A percentile compares a stretch with the other conserved stretches of the same genome.
Evolutionary conservation across 371 early-diverging fungal genomes (phyloP).

Genomic region (Mortierella sp.): DNA sequence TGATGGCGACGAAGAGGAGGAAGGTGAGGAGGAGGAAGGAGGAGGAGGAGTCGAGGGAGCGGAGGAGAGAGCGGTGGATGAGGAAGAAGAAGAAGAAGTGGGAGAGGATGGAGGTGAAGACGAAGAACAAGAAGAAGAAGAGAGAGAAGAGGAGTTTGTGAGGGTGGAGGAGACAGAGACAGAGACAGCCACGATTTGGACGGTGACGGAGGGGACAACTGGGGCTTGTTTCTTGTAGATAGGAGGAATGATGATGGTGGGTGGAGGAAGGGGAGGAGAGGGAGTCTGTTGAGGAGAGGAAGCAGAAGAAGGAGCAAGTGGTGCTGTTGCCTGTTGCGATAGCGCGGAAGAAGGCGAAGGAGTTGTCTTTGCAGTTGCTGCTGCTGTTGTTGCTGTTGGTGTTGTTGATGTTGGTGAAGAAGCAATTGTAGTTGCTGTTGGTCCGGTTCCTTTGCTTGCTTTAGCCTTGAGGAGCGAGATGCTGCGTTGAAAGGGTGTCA

Average conservation of each 20-base stretch:
- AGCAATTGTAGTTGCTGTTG: background rate
- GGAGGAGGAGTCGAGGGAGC: background rate
- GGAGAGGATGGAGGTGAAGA: background rate
- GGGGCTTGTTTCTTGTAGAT: conserved; percentile 3
- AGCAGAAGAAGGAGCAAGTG: conserved; percentile 2
- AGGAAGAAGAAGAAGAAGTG: background rate
- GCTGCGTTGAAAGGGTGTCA: conserved; percentile 24
- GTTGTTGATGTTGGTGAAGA: background rate
- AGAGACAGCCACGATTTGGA: background rate
- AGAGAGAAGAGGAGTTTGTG: background rate
- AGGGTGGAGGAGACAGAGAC: background rate
- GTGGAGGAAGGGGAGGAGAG: background rate
- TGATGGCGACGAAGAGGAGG: background rate
- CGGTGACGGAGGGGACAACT: background rate
- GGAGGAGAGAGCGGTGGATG: conserved; percentile 11
- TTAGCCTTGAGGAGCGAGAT: conserved; percentile 28
- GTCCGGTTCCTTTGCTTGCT: background rate
- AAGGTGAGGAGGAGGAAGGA: background rate
- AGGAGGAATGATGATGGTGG: background rate
- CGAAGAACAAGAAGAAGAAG: background rate
- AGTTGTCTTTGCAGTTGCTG: background rate
- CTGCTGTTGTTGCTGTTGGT: background rate
- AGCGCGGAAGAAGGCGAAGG: background rate
- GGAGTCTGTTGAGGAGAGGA: background rate
- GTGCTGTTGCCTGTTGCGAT: background rate